Percentiles rank a stretch among this genome's conserved stretches.
Conservation (phyloP, 177 flowering plant genomes). For the Vitis hybrid region DNA sequence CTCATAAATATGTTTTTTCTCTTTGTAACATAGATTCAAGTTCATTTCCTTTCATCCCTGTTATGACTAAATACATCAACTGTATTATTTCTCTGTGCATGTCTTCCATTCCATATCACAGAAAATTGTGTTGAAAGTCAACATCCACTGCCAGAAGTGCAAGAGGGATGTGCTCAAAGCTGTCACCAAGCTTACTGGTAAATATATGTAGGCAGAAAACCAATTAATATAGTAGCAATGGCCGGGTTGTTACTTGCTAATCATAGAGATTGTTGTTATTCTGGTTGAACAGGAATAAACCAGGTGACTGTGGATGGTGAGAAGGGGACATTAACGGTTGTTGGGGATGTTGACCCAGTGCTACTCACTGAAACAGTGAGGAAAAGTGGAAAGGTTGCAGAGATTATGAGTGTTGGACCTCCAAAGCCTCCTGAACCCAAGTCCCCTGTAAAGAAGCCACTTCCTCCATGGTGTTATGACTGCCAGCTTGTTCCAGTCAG, state of each 20-base stretch:
- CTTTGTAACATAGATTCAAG: too few species aligned
- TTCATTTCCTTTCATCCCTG: too few species aligned
- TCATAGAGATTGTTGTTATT: too few species aligned
- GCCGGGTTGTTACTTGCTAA: too few species aligned
- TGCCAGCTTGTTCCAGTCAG: conserved; percentile 25
- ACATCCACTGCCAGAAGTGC: conserved; percentile 13
- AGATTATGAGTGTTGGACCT: conserved; percentile 32
- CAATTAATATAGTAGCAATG: too few species aligned
- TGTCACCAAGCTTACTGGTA: conserved; percentile 33
- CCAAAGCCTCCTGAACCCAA: conserved; percentile 20
- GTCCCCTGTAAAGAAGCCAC: not conserved
- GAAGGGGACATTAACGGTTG: conserved; percentile 27
- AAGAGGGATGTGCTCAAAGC: conserved; percentile 10
- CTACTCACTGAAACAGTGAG: conserved; percentile 11
- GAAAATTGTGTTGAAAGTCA: conserved; percentile 13
- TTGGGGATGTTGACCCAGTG: conserved; percentile 36
- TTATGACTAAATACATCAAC: too few species aligned
- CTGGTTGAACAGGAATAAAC: conserved; percentile 24
- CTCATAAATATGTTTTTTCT: too few species aligned
- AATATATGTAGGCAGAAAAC: too few species aligned
- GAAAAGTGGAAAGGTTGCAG: conserved; percentile 22
- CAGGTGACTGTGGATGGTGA: conserved; percentile 20
- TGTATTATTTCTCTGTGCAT: not conserved
- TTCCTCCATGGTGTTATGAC: conserved; percentile 22
- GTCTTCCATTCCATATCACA: not conserved